Evolutionary conservation across 129 eudicot genomes (phyloP).

Genomic region (Logfia minima): DNA sequence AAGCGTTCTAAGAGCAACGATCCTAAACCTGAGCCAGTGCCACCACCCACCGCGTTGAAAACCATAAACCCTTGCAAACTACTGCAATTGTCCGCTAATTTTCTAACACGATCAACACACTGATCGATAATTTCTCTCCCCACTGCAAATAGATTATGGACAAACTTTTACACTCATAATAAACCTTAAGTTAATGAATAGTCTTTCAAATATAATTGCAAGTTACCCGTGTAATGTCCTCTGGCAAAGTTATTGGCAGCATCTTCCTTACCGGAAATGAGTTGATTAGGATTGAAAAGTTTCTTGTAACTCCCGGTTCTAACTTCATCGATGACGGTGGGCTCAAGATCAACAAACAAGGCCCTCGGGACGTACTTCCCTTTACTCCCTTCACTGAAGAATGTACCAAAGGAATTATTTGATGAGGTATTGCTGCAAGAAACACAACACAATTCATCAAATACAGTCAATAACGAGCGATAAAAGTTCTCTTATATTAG

Average conservation of each 20-base stretch:
- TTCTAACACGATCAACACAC: constrained; percentile 75
- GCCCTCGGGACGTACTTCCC: constrained; percentile 69
- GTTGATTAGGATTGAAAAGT: constrained; percentile 62
- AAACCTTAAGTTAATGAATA: not conserved
- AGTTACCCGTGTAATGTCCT: constrained; percentile 62
- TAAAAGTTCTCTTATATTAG: not conserved
- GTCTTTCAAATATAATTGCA: not conserved
- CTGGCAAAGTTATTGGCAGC: constrained; percentile 74
- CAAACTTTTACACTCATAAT: not conserved
- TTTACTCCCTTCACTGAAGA: constrained; percentile 53
- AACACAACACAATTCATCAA: not conserved
- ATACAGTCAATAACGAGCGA: not conserved
- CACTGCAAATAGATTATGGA: constrained; percentile 38
- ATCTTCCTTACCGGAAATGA: constrained; percentile 67
- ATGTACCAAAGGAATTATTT: constrained; percentile 55
- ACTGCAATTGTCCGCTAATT: constrained; percentile 69
- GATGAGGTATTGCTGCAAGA: constrained; percentile 40
- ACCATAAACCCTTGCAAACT: constrained; percentile 50
- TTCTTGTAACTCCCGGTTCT: constrained; percentile 49
- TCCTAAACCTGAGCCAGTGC: constrained; percentile 59
- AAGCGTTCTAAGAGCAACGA: constrained; percentile 55
- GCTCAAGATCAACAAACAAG: constrained; percentile 57
- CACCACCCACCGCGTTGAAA: constrained; percentile 11
- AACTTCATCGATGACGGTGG: constrained; percentile 61
- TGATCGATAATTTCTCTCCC: constrained; percentile 58